phyloP scores from a whole-genome alignment of 768 basidiomycete species.

The Phanerochaete carnosa region DNA sequence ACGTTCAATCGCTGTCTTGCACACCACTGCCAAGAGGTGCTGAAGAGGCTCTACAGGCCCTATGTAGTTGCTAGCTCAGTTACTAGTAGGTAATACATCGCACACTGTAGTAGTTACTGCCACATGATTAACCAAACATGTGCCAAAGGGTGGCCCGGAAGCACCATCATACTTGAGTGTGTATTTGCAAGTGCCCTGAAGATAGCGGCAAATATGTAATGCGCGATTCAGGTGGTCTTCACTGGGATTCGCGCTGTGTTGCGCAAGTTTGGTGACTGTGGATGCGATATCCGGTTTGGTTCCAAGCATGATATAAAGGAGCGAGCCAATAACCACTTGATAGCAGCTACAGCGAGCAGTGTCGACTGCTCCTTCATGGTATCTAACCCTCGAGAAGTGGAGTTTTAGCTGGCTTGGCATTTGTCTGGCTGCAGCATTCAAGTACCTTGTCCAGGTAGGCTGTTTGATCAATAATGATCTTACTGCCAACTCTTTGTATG shows the following conservation, averaged over 20 bases:
- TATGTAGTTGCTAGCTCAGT: too few species aligned
- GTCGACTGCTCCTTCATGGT: slow-evolving; percentile 1
- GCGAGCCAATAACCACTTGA: slow-evolving; percentile 4
- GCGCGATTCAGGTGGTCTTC: not conserved
- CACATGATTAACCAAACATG: too few species aligned
- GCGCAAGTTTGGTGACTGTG: slow-evolving; percentile 11
- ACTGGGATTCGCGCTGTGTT: slow-evolving; percentile 17
- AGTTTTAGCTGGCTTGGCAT: slow-evolving; percentile 10
- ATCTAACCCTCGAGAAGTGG: slow-evolving; percentile 11
- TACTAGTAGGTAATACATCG: too few species aligned
- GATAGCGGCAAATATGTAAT: slow-evolving; percentile 8
- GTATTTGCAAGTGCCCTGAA: not conserved
- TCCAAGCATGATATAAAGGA: slow-evolving; percentile 11
- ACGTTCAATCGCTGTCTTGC: too few species aligned
- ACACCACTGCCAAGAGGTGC: too few species aligned
- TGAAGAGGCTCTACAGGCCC: too few species aligned
- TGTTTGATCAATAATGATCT: slow-evolving; percentile 10
- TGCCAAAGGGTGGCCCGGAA: too few species aligned
- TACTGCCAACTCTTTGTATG: slow-evolving; percentile 5
- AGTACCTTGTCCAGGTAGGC: slow-evolving; percentile 13
- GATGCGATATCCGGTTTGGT: slow-evolving; percentile 15
- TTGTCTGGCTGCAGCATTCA: slow-evolving; percentile 6
- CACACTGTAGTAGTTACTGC: too few species aligned
- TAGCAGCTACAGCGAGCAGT: not conserved
- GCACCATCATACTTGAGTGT: not conserved